Evolutionary conservation across 331 rosid species (phyloP), one percentile per base, ranked within the genome.

Genomic region (Telfairia occidentalis): DNA sequence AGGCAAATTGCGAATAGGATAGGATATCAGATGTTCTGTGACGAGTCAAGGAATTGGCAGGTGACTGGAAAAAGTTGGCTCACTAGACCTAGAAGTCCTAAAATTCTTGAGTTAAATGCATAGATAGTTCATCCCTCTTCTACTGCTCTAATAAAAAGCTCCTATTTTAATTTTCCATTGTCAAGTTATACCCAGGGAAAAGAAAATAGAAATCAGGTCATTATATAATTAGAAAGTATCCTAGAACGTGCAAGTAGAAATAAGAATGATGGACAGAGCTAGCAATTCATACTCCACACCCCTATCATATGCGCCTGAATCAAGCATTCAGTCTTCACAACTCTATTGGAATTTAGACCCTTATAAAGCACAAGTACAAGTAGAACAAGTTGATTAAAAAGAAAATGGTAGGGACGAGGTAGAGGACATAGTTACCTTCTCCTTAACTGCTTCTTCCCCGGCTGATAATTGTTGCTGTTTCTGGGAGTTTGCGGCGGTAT

Each of bases 391-490:
- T 10, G 18, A 35, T n/a, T 35, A 30, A 30, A 30, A 60, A 30
- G 24, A 32, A 60, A 15, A 54, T 0, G 40, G 10, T 15, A 15
- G 18, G 45, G 71, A 61, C 7, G 32, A 16, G 40, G 5, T 48
- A 42, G 76, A 30, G 78, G 77, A 71, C 76, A 30, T 15, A 12
- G n/a, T 73, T 77, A 92, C 96, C 97, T 90, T 90, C 85, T 90
- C 97, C 73, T 92, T 88, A 18, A 90, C 88, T 4, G 83, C 86
- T 77, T 88, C 96, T 82, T 92, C 88, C 61, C 86, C 78, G 66
- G 84, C 82, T 52, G 91, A 81, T 71, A 85, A 77, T 57, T 78
- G 92, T 8, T 70, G 87, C 82, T 87, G 95, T 84, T 92, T 88
- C 66, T 87, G 83, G 13, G 91, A 80, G 52, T 85, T 54, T 2